Evolutionary conservation across 345 rosid genomes (phyloP).

Genomic region (Euclidium syriacum): DNA sequence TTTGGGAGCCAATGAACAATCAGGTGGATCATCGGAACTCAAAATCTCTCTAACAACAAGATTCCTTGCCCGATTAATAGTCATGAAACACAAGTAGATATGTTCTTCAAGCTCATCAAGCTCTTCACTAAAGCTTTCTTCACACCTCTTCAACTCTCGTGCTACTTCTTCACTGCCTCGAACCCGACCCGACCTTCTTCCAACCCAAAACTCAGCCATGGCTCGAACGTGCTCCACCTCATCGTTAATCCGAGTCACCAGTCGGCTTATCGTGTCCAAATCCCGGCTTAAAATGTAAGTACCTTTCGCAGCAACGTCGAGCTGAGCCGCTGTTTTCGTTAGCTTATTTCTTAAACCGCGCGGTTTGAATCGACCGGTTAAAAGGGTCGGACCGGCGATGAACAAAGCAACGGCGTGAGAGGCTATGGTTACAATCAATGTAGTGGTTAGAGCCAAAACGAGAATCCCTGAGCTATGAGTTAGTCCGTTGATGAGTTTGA

Average conservation of each 20-base stretch:
- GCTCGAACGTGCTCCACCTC: conserved; percentile 53
- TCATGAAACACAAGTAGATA: conserved; percentile 77
- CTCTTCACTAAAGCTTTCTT: conserved; percentile 44
- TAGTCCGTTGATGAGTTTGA: conserved; percentile 31
- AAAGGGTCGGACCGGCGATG: conserved; percentile 53
- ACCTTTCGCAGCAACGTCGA: conserved; percentile 78
- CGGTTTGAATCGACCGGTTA: conserved; percentile 34
- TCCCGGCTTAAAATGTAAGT: conserved; percentile 65
- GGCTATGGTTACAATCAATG: conserved; percentile 49
- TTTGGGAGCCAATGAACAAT: conserved; percentile 19
- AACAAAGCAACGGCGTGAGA: conserved; percentile 67
- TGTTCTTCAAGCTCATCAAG: conserved; percentile 84
- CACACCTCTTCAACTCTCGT: conserved; percentile 43
- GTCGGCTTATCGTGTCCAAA: conserved; percentile 62
- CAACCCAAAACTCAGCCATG: conserved; percentile 51
- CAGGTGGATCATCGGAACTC: conserved; percentile 30
- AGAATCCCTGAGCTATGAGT: conserved; percentile 54
- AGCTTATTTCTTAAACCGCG: conserved; percentile 39
- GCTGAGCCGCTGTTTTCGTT: conserved; percentile 36
- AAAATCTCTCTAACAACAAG: conserved; percentile 49
- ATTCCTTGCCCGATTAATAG: conserved; percentile 64
- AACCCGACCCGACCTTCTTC: conserved; percentile 40
- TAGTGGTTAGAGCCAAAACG: conserved; percentile 55
- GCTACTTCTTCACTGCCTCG: conserved; percentile 46
- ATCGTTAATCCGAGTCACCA: conserved; percentile 53